phyloP scores from a whole-genome alignment of 768 basidiomycete species.

The Auriscalpium vulgare region DNA sequence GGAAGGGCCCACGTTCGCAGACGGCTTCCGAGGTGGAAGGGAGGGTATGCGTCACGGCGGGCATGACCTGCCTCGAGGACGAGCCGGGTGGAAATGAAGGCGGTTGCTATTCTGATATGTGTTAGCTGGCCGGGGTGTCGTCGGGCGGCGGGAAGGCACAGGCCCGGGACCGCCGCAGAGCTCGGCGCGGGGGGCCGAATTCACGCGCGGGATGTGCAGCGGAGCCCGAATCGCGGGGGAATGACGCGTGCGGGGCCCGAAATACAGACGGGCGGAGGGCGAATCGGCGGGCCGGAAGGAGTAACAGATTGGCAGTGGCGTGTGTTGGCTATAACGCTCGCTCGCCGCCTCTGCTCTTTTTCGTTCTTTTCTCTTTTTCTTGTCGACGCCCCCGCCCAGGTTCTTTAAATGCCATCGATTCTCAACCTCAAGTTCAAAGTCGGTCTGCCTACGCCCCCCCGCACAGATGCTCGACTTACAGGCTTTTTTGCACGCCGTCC shows the following conservation, averaged over 20 bases:
- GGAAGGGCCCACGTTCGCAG: not conserved
- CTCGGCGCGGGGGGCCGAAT: not conserved
- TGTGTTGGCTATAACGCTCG: not conserved
- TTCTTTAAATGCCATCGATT: slow-evolving; percentile 60
- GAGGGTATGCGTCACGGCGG: not conserved
- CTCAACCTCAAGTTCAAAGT: slow-evolving; percentile 85
- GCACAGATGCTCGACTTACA: slow-evolving; percentile 9
- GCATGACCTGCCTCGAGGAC: slow-evolving; percentile 14
- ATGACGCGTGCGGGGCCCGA: not conserved
- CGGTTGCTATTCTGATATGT: slow-evolving; percentile 1
- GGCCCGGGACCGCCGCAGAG: not conserved
- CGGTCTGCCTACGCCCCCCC: slow-evolving; percentile 12
- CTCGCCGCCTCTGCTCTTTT: not conserved
- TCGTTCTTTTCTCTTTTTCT: not conserved
- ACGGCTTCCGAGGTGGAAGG: not conserved
- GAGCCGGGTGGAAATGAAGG: not conserved
- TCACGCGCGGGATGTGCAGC: not conserved
- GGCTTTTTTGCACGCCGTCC: slow-evolving; percentile 13
- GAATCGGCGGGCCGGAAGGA: not conserved
- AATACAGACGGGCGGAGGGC: not conserved
- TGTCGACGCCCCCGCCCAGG: not conserved
- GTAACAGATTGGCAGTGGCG: not conserved
- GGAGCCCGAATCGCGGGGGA: too few relatives aligned
- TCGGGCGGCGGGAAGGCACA: not conserved
- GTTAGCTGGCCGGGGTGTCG: not conserved